Base-by-base conservation (phyloP, 768 basidiomycete genomes). In the Amanita muscaria region DNA sequence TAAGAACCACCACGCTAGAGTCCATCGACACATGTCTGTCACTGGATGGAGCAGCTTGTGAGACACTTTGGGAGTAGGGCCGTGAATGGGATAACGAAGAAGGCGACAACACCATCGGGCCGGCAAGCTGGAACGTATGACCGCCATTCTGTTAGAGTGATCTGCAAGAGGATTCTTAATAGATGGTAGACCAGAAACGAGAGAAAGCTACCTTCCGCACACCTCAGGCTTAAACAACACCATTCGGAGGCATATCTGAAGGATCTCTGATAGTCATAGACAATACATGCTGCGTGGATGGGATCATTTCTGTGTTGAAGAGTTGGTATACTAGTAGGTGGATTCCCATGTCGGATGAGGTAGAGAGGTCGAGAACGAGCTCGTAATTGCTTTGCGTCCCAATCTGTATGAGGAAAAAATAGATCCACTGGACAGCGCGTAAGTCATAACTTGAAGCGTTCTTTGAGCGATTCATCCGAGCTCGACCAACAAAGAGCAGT, bases 221-320 rank as follows among this genome's bases (percentile, higher is more conserved):
- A 7, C 88, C 88, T 8, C n/a, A n/a, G n/a, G n/a, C 85, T 68
- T 21, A 82, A 60, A 42, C 79, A 80, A 24, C 69, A 64, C 79
- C 77, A 50, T 88, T 90, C 0, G 85, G 65, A 0, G 88, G 87
- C 74, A 87, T 81, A 57, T 87, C 80, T 31, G 64, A 59, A 0
- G 84, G 83, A 64, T 90, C 79, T 15, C 88, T 69, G 8, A 79
- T 62, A 2, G 77, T 71, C 55, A 88, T 64, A 0, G 77, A 76
- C 0, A 83, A 23, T 2, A 87, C 59, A 44, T 83, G 76, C 29
- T 64, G 56, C 63, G 49, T 88, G 86, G n/a, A 88, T 56, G 0
- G 83, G 76, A 18, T 69, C 56, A 0, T 66, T 34, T 0, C 77
- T 76, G 0, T 63, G 51, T 35, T 77, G 74, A 4, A 82, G 55